Conservation (phyloP, 352 stramenopile genomes). For the Phytopythium litorale region DNA sequence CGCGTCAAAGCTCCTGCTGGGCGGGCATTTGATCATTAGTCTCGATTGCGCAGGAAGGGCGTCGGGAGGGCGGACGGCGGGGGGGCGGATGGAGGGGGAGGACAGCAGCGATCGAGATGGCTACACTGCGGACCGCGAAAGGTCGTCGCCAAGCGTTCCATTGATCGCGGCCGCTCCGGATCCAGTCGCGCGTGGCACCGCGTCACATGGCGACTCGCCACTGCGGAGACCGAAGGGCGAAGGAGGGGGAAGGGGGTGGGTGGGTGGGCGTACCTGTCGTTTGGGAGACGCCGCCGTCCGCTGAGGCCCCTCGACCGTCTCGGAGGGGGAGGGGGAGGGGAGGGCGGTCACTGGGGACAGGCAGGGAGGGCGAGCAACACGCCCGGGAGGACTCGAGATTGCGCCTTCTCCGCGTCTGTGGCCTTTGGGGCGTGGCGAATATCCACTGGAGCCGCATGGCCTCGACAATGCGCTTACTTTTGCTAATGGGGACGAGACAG, state of each 20-base stretch:
- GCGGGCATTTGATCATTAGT: not conserved
- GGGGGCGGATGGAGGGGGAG: no score
- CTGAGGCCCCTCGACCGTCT: not conserved
- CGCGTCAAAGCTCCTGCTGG: constrained; percentile 5
- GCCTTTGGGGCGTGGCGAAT: constrained; percentile 22
- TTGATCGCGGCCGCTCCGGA: not conserved
- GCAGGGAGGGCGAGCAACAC: not conserved
- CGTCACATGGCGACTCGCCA: not conserved
- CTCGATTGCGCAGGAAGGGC: not conserved
- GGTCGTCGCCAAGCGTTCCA: not conserved
- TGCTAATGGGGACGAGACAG: not conserved
- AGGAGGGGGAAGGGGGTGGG: not conserved
- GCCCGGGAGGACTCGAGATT: not conserved
- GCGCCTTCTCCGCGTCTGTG: constrained; percentile 18
- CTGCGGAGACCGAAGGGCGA: not conserved
- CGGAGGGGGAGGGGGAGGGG: not conserved
- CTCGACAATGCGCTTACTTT: constrained; percentile 29
- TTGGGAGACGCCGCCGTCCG: not conserved
- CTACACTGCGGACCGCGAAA: constrained; percentile 1
- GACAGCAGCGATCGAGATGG: not conserved
- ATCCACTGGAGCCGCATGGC: constrained; percentile 25
- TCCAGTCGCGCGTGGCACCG: not conserved
- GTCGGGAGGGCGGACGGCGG: no score
- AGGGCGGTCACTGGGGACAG: not conserved
- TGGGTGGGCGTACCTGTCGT: not conserved